Percentiles rank a stretch among this genome's conserved stretches.
Evolutionary conservation across 768 basidiomycete genomes (phyloP).

Genomic region (Cystofilobasidium bisporidii): DNA sequence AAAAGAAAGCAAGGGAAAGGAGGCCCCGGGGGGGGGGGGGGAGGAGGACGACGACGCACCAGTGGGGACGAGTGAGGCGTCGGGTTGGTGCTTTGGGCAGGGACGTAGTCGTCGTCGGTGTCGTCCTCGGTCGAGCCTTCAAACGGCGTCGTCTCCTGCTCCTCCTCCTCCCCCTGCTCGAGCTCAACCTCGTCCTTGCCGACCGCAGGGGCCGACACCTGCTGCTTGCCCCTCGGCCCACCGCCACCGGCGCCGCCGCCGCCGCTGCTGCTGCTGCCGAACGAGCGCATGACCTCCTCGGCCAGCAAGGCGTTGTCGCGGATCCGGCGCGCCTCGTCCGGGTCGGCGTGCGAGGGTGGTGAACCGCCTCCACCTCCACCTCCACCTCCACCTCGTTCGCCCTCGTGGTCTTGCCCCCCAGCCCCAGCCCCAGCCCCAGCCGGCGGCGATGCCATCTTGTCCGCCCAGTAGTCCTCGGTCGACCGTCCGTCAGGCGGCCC

Average conservation of each 20-base stretch:
- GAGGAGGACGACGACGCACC: background rate
- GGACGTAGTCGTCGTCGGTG: slow-evolving; percentile 5
- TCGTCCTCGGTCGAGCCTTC: background rate
- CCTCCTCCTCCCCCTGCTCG: no score
- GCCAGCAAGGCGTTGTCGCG: background rate
- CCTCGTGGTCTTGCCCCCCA: background rate
- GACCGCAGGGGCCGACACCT: no score
- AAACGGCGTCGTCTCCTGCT: background rate
- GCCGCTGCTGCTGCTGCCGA: no score
- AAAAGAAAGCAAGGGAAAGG: no score
- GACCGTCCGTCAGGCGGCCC: slow-evolving; percentile 2
- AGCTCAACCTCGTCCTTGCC: no score
- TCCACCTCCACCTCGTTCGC: no score
- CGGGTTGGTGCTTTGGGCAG: slow-evolving; percentile 24
- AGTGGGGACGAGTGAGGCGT: slow-evolving; percentile 26
- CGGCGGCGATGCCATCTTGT: slow-evolving; percentile 1
- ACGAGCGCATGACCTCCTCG: background rate
- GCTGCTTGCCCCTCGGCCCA: background rate
- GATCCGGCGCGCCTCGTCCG: background rate
- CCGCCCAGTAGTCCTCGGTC: slow-evolving; percentile 6
- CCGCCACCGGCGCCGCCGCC: background rate
- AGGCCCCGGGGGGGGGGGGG: no score
- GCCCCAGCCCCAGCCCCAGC: background rate
- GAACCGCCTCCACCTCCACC: no score
- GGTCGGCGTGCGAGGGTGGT: background rate